phyloP scores from a whole-genome alignment of 345 rosid genomes.

The Balakata baccata region DNA sequence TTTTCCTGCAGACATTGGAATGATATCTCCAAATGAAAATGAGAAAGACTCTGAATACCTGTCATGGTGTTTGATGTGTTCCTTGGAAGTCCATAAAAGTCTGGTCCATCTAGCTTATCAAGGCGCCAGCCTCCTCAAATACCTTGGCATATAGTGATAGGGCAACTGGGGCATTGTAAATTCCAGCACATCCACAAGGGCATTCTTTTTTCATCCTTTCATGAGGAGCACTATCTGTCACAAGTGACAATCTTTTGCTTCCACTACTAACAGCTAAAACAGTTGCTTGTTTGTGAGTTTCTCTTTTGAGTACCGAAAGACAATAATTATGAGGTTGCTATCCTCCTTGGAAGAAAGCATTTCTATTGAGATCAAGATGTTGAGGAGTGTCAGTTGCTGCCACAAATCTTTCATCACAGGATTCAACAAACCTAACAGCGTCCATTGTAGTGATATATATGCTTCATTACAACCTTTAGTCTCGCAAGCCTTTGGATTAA shows the following conservation, averaged over 20 bases:
- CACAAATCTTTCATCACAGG: conserved; percentile 68
- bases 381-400: conserved; percentile 98
- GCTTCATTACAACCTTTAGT: conserved; percentile 87
- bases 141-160: conserved; percentile 67
- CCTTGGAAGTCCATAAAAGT: conserved; percentile 90
- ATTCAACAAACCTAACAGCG: conserved; percentile 76
- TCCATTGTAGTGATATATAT: conserved; percentile 85
- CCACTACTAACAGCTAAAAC: conserved; percentile 91
- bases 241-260: conserved; percentile 77
- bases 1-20: conserved; percentile 90
- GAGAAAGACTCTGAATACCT: conserved; percentile 69
- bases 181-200: conserved; percentile 91
- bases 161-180: conserved; percentile 70
- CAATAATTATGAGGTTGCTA: conserved; percentile 88
- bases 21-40: conserved; percentile 66
- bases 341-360: conserved; percentile 91
- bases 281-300: conserved; percentile 78
- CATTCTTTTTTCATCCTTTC: conserved; percentile 75
- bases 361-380: conserved; percentile 86
- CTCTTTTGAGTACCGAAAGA: conserved; percentile 91
- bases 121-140: conserved; percentile 91
- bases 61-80: conserved; percentile 66
- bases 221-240: conserved; percentile 98
- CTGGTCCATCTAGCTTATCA: conserved; percentile 89
- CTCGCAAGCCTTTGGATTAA: conserved; percentile 66